phyloP scores from a whole-genome alignment of 2,329 filamentous ascomycete species.

The Exophiala oligosperma region DNA sequence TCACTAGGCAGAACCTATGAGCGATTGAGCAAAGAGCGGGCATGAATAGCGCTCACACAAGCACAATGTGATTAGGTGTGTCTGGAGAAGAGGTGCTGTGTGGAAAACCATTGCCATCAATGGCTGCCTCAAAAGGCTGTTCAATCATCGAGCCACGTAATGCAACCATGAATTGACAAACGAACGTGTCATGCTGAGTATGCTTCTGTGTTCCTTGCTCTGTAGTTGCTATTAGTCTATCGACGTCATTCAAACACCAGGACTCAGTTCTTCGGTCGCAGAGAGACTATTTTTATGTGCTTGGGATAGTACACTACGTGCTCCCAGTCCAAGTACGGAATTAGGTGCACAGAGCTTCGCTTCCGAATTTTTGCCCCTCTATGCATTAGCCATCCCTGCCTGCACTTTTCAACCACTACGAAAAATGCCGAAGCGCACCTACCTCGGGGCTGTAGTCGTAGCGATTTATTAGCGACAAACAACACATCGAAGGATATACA shows the following conservation, averaged over 20 bases:
- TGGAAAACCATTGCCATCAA: background rate
- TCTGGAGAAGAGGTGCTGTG: too few relatives aligned
- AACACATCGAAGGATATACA: background rate
- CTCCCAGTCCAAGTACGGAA: too few relatives aligned
- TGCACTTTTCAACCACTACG: background rate
- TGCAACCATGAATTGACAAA: background rate
- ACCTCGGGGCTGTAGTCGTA: background rate
- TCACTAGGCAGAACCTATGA: too few relatives aligned
- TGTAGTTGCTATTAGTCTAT: background rate
- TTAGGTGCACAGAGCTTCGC: too few relatives aligned
- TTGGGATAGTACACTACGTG: background rate
- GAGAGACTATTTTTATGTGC: background rate
- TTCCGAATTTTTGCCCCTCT: too few relatives aligned
- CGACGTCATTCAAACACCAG: background rate
- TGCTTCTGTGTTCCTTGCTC: background rate
- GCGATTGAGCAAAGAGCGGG: too few relatives aligned
- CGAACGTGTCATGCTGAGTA: background rate
- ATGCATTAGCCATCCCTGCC: too few relatives aligned
- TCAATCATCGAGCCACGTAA: background rate
- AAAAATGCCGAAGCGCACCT: background rate
- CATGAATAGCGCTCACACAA: too few relatives aligned
- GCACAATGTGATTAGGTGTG: too few relatives aligned
- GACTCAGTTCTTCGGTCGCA: background rate
- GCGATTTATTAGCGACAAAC: background rate
- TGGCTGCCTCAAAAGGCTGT: background rate